Base-by-base conservation (phyloP, 2,329 filamentous ascomycete species). In the Mycogone perniciosa region DNA sequence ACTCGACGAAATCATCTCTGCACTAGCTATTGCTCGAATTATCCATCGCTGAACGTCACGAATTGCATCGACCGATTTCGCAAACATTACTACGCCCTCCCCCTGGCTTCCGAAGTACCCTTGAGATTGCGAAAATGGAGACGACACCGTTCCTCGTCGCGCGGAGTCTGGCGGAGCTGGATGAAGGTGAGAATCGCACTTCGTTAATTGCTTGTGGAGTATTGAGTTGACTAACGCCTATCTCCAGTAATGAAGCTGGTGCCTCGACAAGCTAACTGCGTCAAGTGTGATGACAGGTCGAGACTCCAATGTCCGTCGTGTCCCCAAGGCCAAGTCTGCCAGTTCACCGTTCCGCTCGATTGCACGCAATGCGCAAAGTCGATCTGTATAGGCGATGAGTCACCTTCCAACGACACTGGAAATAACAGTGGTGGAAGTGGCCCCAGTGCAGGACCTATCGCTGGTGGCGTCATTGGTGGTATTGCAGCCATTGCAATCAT, bases 391-490 rank as follows among this genome's bases (percentile, higher is more conserved):
- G 54, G 59, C 35, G 64, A 68, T 11, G 50, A 51, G 13, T 43
- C 50, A 9, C 29, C 51, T 44, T 20, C 60, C 57, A 40, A 47
- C 52, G 20, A 48, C 38, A 44, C 51, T 56, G 27, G 49, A 52
- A 39, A 48, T 53, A 54, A 57, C 31, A 48, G 52, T 10, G 55
- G 58, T 41, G 62, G 61, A 35, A 71, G 71, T 8, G 76, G 80
- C 6, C 80, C 86, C 6, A 91, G 88, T 59, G 75, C 85, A 1
- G 91, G 91, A 39, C 88, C 89, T 33, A 96, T 99, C 57, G 92
- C 87, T 2, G 93, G 93, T 57, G 92, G 92, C 57, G 90, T 96
- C 7, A 74, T 97, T 40, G 93, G 90, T 56, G 93, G 90, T 58
- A 68, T 97, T 10, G 77, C 78, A n/a, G 76, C 84, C 42, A 77